Evolutionary conservation across 83 land plant species (phyloP).

Genomic region (Diphasiastrum complanatum): DNA sequence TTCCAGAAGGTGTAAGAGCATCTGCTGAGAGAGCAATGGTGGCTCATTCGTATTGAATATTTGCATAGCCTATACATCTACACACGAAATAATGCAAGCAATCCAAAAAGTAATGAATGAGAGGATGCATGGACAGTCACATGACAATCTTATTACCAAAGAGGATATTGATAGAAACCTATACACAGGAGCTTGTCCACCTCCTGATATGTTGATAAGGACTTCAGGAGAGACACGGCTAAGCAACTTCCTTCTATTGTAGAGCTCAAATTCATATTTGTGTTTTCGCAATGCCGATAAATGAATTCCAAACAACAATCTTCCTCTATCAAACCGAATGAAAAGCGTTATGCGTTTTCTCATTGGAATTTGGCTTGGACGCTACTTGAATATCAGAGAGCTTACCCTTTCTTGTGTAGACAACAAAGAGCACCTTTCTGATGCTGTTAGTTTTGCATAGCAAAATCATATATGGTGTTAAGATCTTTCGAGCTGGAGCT

Average conservation of each 20-base stretch:
- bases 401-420: slow-evolving; percentile 30
- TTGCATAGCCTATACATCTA: slow-evolving; percentile 58
- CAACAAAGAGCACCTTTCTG: no score
- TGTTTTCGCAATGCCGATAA: slow-evolving; percentile 18
- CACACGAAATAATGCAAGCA: slow-evolving; percentile 51
- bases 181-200: slow-evolving; percentile 46
- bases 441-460: no score
- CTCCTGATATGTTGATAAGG: slow-evolving; percentile 54
- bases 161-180: slow-evolving; percentile 45
- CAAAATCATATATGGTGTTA: no score
- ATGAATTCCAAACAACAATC: no score
- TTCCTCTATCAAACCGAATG: no score
- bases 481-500: no score
- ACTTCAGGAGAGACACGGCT: slow-evolving; percentile 75
- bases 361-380: slow-evolving; percentile 42
- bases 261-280: slow-evolving; percentile 33
- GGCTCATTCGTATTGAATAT: slow-evolving; percentile 32
- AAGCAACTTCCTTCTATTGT: slow-evolving; percentile 75
- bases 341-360: slow-evolving; percentile 60
- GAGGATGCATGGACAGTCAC: neutral
- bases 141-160: slow-evolving; percentile 8
- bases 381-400: slow-evolving; percentile 42
- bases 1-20: slow-evolving; percentile 28
- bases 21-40: slow-evolving; percentile 42
- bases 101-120: slow-evolving; percentile 23